Percentiles rank a stretch among this genome's conserved stretches.
Conservation (phyloP, 495 filamentous ascomycete genomes). For the Aspergillus sclerotiicarbonarius region DNA sequence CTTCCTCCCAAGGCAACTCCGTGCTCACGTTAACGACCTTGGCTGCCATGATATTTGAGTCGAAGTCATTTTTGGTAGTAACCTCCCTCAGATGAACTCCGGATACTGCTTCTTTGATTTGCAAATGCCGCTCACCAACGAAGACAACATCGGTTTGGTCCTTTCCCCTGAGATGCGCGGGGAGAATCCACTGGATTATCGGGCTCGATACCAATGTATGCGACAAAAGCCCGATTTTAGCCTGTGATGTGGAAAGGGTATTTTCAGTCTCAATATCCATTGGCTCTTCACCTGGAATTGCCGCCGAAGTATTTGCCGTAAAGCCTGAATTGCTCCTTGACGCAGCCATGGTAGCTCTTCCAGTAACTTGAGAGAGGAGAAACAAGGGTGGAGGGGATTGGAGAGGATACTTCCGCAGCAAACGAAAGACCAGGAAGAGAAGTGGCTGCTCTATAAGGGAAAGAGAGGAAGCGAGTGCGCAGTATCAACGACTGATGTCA, state of each 20-base stretch:
- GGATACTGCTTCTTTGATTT: slow-evolving; percentile 63
- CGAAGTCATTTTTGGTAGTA: slow-evolving; percentile 70
- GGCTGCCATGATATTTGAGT: slow-evolving; percentile 52
- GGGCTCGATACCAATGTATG: slow-evolving; percentile 75
- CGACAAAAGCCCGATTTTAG: slow-evolving; percentile 62
- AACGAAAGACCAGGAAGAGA: not conserved
- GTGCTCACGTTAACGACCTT: slow-evolving; percentile 42
- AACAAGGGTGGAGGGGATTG: not conserved
- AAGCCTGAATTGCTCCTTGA: slow-evolving; percentile 6
- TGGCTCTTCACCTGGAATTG: not conserved
- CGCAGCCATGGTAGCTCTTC: slow-evolving; percentile 10
- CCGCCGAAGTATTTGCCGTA: not conserved
- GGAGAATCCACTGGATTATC: slow-evolving; percentile 73
- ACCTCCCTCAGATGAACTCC: slow-evolving; percentile 67
- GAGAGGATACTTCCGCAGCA: not conserved
- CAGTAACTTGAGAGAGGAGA: not conserved
- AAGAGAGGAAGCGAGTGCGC: not conserved
- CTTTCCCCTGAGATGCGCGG: slow-evolving; percentile 68
- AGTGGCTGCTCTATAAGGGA: not conserved
- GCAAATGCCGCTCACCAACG: slow-evolving; percentile 63
- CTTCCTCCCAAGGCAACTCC: slow-evolving; percentile 31
- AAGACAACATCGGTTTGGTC: slow-evolving; percentile 86
- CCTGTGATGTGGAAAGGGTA: not conserved
- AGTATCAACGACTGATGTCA: not conserved
- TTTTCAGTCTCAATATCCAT: slow-evolving; percentile 20